These are phyloP conservation scores for Bacterosira constricta DNA, from an alignment of 108 stramenopile species.

Conservation along the genomic window DNA sequence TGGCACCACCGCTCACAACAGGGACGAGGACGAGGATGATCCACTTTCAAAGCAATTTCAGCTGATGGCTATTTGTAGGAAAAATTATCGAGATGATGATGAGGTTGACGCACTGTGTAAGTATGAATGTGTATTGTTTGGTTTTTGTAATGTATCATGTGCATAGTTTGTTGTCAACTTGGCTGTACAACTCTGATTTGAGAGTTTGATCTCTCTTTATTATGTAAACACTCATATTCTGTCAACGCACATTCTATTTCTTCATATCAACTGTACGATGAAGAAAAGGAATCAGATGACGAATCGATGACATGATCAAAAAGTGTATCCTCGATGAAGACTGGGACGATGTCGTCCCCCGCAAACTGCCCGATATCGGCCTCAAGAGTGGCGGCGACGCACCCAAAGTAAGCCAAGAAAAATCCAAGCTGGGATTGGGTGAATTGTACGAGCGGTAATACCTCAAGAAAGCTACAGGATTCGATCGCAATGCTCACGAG, in stretches of 20 bases:
- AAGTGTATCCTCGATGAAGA: conserved; percentile 88
- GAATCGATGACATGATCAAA: conserved; percentile 90
- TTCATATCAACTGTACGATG: conserved; percentile 67
- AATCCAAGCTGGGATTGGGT: conserved; percentile 92
- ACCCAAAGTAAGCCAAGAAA: conserved; percentile 96
- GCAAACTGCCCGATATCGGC: conserved; percentile 87
- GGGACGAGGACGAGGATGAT: conserved; percentile 48
- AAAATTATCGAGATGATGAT: conserved; percentile 82
- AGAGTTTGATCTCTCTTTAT: too few species aligned
- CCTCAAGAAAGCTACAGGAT: conserved; percentile 83
- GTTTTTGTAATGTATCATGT: too few species aligned
- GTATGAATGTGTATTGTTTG: too few species aligned
- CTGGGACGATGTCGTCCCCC: conserved; percentile 95
- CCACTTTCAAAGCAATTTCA: conserved; percentile 29
- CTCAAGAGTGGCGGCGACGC: conserved; percentile 68
- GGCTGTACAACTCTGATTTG: too few species aligned
- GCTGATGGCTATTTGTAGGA: conserved; percentile 36
- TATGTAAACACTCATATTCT: too few species aligned
- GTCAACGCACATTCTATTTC: too few species aligned
- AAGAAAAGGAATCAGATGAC: conserved; percentile 33
- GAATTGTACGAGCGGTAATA: conserved; percentile 96
- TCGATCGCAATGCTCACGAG: conserved; percentile 76
- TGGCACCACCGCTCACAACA: too few species aligned
- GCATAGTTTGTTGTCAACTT: too few species aligned
- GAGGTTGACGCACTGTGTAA: conserved; percentile 82